phyloP scores from a whole-genome alignment of 345 rosid genomes.

The Streptanthus diversifolius region DNA sequence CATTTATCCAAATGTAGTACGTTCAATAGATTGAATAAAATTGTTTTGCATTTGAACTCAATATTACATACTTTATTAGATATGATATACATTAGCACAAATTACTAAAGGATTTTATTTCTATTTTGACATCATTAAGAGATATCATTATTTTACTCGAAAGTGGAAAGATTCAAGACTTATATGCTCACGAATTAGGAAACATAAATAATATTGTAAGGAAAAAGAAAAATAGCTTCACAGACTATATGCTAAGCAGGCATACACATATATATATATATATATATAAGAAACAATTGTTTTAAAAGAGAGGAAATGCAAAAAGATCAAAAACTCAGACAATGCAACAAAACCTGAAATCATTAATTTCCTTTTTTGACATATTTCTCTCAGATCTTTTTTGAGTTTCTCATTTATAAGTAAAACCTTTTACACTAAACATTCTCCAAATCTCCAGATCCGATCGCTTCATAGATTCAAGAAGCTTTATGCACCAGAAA shows the following conservation, averaged over 20 bases:
- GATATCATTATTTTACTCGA: background rate
- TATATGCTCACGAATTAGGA: constrained; percentile 7
- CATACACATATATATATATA: background rate
- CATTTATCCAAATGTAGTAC: too few relatives aligned
- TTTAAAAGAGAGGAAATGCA: constrained; percentile 5
- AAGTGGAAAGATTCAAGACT: background rate
- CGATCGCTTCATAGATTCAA: constrained; percentile 18
- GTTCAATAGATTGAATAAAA: too few relatives aligned
- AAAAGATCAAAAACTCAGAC: constrained; percentile 4
- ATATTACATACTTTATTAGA: too few relatives aligned
- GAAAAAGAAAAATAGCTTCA: constrained; percentile 2
- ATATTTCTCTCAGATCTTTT: background rate
- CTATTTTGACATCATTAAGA: too few relatives aligned
- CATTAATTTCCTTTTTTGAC: background rate
- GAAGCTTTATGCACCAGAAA: constrained; percentile 10
- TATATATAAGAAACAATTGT: background rate
- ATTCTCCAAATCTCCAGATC: constrained; percentile 22
- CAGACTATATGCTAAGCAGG: background rate
- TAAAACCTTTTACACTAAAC: constrained; percentile 9
- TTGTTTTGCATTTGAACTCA: too few relatives aligned
- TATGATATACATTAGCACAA: too few relatives aligned
- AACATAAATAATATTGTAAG: background rate
- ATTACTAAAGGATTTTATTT: too few relatives aligned
- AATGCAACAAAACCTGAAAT: constrained; percentile 18
- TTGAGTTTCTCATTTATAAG: constrained; percentile 18